These are phyloP conservation scores for Eucalyptus marginata DNA, from an alignment of 345 rosid genomes.

Conservation along the genomic window DNA sequence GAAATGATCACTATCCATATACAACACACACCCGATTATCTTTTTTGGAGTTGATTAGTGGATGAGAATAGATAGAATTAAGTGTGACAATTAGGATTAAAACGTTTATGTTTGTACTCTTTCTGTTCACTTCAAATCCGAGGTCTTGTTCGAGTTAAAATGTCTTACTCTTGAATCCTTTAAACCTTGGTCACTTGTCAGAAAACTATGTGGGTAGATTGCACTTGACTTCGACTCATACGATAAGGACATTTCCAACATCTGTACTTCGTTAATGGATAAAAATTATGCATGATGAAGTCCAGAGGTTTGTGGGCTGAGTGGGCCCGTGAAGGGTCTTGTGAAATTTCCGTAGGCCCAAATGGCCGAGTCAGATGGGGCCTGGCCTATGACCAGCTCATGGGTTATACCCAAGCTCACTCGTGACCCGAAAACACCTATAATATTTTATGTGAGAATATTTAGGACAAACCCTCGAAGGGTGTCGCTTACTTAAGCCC, in stretches of 20 bases:
- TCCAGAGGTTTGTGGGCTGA: background rate
- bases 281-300: background rate
- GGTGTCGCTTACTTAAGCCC: background rate
- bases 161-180: background rate
- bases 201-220: rapidly evolving
- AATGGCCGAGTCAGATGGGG: background rate
- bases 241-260: background rate
- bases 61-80: background rate
- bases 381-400: background rate
- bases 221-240: background rate
- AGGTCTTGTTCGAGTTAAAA: background rate
- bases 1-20: rapidly evolving
- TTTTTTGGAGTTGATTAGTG: background rate
- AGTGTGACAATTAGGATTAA: background rate
- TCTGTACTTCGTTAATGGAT: background rate
- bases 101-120: background rate
- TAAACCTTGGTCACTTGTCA: rapidly evolving
- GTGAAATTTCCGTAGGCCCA: background rate
- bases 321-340: background rate
- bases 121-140: background rate
- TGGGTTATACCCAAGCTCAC: background rate
- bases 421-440: background rate
- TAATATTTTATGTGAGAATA: background rate
- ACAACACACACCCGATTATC: rapidly evolving
- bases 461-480: background rate